These are phyloP conservation scores for Diatrype stigma DNA, from an alignment of 2,329 filamentous ascomycete genomes.

Conservation along the genomic window DNA sequence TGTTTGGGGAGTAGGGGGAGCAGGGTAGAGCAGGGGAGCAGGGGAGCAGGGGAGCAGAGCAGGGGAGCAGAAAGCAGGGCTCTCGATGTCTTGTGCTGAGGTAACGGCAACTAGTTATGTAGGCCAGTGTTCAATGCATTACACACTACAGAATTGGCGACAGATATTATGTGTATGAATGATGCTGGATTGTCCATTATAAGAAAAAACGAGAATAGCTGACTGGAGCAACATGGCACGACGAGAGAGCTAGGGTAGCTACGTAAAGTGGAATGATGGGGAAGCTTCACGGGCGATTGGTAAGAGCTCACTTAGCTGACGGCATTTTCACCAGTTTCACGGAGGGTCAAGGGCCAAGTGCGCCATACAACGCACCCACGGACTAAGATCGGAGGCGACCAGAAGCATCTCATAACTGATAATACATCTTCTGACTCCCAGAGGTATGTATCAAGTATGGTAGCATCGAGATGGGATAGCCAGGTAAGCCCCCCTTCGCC, in stretches of 20 bases:
- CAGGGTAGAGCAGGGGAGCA: not conserved
- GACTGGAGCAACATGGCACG: slow-evolving; percentile 28
- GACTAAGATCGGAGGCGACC: not conserved
- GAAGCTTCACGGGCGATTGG: slow-evolving; percentile 14
- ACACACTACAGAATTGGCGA: not conserved
- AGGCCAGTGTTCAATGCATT: not conserved
- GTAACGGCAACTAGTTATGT: too few species aligned
- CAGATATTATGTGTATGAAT: not conserved
- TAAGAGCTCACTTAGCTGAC: slow-evolving; percentile 1
- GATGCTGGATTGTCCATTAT: slow-evolving; percentile 18
- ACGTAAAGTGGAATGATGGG: slow-evolving; percentile 13
- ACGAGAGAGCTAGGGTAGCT: slow-evolving; percentile 13
- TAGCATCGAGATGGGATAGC: too few species aligned
- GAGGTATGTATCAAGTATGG: too few species aligned
- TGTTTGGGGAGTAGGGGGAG: not conserved
- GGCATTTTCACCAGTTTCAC: not conserved
- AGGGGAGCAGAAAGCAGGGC: not conserved
- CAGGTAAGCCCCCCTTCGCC: too few species aligned
- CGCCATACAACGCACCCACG: not conserved
- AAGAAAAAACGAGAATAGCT: slow-evolving; percentile 14
- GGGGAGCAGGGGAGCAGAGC: not conserved
- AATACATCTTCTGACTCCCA: not conserved
- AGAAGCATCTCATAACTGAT: not conserved
- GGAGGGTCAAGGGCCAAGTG: not conserved
- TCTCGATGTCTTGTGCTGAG: not conserved